phyloP scores from a whole-genome alignment of 352 stramenopile species.

The Phytophthora multivora region DNA sequence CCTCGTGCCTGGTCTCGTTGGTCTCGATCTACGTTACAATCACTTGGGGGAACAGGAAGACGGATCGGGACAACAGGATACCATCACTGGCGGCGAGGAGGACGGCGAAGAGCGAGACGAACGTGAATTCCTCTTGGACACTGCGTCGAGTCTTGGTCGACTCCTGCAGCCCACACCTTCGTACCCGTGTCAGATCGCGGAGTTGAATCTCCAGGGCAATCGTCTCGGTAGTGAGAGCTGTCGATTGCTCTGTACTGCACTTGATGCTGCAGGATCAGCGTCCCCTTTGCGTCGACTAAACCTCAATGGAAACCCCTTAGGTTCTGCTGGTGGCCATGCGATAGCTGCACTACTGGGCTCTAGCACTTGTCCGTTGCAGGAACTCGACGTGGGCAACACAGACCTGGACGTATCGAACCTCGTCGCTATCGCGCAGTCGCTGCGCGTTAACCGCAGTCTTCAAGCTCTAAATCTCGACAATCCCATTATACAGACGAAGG shows the following conservation, averaged over 20 bases:
- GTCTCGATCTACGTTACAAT: constrained; percentile 61
- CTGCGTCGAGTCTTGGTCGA: constrained; percentile 44
- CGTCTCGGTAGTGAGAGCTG: constrained; percentile 62
- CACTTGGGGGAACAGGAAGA: constrained; percentile 49
- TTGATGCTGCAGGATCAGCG: constrained; percentile 38
- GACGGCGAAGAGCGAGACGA: constrained; percentile 33
- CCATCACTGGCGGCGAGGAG: constrained; percentile 22
- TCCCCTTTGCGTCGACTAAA: constrained; percentile 48
- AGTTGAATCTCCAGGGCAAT: constrained; percentile 69
- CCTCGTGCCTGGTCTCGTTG: constrained; percentile 43
- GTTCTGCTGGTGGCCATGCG: constrained; percentile 49
- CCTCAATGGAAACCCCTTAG: constrained; percentile 59
- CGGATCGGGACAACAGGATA: constrained; percentile 15
- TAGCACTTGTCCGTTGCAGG: constrained; percentile 38
- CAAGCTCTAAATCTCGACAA: constrained; percentile 64
- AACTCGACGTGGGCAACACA: constrained; percentile 63
- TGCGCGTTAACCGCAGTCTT: constrained; percentile 51
- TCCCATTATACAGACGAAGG: constrained; percentile 54
- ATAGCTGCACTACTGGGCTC: constrained; percentile 53
- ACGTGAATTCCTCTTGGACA: constrained; percentile 51
- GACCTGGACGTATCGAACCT: constrained; percentile 67
- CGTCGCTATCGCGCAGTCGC: constrained; percentile 60
- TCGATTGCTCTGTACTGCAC: constrained; percentile 54
- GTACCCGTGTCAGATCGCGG: constrained; percentile 55
- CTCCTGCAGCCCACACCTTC: constrained; percentile 53